Base-by-base conservation (phyloP, 2,329 filamentous ascomycete genomes). In the Cadophora gregata region DNA sequence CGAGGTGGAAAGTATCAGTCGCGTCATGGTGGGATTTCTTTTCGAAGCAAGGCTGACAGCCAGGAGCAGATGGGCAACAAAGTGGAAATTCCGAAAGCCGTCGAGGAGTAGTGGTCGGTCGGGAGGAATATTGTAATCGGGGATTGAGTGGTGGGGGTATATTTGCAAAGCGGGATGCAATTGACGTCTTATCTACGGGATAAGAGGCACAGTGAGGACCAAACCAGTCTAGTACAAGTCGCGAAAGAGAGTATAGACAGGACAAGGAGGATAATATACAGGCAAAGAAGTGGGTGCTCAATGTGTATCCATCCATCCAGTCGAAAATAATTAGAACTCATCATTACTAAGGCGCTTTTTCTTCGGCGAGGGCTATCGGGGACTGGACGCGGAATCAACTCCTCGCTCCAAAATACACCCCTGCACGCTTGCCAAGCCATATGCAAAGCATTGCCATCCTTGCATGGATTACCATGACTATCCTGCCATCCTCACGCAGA, bases 1-100 rank as follows among this genome's bases (percentile, higher is more conserved):
- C 93, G 91, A 93, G 71, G 93, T 96, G 64, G 92, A 96, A 63
- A 96, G 87, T 71, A 96, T 86, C 77, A 96, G 84, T 82, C 93
- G 93, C 82, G 93, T 93, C 84, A 86, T 89, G 76, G 29, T 68
- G 45, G 14, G 9, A 27, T 21, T 31, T 59, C 12, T n/a, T n/a
- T 45, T 64, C 21, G 38, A 27, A 45, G 58, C 31, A 65, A 48
- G 59, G 59, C 59, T 50, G 59, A 27, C 31, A 51, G 47, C 59
- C n/a, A 59, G 58, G 48, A 33, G 16, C 1, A 55, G 31, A 56
- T 42, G 58, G 42, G 25, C 7, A 42, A 31, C 33, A 14, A 59
- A 14, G 25, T 24, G 12, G 33, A 42, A 33, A n/a, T 29, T 45
- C 38, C 33, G 59, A 42, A 24, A 25, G 31, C 29, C 29, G 51